Evolutionary conservation across 2,329 filamentous ascomycete genomes (phyloP).

Genomic region (Hypoxylon sp.): DNA sequence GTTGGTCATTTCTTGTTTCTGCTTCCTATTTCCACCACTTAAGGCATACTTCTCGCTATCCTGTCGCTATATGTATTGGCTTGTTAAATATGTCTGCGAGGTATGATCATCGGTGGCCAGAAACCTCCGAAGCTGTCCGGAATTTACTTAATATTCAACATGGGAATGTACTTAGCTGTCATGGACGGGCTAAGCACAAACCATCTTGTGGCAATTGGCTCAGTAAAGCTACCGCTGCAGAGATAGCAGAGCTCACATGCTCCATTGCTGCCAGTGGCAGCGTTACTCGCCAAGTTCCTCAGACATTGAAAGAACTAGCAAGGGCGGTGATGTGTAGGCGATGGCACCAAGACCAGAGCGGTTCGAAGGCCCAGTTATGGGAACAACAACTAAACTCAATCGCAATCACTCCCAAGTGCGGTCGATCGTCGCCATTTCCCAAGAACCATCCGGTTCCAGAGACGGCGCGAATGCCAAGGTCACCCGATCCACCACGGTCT

Average conservation of each 20-base stretch:
- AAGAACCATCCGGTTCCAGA: background rate
- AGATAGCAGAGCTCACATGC: background rate
- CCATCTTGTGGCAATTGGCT: background rate
- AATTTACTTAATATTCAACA: background rate
- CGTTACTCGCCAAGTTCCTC: background rate
- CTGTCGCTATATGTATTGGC: background rate
- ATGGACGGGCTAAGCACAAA: background rate
- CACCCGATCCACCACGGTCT: background rate
- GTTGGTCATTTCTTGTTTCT: background rate
- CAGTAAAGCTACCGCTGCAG: background rate
- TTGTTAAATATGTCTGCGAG: background rate
- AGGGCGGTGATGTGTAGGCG: background rate
- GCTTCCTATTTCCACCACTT: background rate
- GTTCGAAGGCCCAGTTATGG: background rate
- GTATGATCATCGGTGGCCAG: background rate
- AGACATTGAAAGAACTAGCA: background rate
- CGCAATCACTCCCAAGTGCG: background rate
- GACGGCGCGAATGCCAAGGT: background rate
- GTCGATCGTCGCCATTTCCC: background rate
- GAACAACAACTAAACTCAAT: background rate
- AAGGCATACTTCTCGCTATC: background rate
- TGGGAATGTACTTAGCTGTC: background rate
- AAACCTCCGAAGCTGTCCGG: background rate
- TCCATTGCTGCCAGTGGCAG: background rate
- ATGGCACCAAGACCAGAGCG: background rate